These are phyloP conservation scores for Linum tenue DNA, from an alignment of 345 rosid species.

Conservation along the genomic window DNA sequence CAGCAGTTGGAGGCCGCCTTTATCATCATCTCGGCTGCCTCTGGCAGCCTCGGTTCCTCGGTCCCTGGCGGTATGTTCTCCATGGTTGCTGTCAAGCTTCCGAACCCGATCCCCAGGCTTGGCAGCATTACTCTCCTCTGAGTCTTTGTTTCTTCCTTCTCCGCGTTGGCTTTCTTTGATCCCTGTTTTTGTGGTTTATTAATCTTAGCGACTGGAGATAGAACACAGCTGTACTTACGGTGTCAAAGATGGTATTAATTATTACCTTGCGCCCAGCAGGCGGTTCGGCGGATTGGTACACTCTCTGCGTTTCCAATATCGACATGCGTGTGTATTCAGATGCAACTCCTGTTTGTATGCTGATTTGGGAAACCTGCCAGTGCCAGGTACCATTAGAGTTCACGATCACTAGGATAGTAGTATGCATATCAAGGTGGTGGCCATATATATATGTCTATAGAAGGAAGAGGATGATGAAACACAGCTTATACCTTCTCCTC, in stretches of 20 bases:
- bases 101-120: conserved; percentile 55
- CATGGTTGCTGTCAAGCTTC: conserved; percentile 50
- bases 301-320: conserved; percentile 39
- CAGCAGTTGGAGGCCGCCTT: conserved; percentile 82
- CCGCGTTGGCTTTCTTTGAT: conserved; percentile 25
- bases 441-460: no score
- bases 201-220: no score
- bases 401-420: no score
- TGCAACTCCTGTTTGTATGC: conserved; percentile 43
- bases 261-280: conserved; percentile 33
- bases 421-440: no score
- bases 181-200: conserved; percentile 18
- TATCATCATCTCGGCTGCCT: conserved; percentile 64
- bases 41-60: conserved; percentile 45
- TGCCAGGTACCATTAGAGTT: no score
- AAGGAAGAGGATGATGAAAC: no score
- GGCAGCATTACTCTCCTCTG: conserved; percentile 28
- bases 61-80: conserved; percentile 58
- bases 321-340: conserved; percentile 73
- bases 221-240: no score
- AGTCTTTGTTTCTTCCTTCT: conserved; percentile 27
- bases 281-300: conserved; percentile 26
- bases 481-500: conserved; percentile 50
- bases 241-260: background rate
- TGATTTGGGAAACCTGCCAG: conserved; percentile 52